Evolutionary conservation across 2,329 filamentous ascomycete genomes (phyloP).

Genomic region (Truncatella angustata): DNA sequence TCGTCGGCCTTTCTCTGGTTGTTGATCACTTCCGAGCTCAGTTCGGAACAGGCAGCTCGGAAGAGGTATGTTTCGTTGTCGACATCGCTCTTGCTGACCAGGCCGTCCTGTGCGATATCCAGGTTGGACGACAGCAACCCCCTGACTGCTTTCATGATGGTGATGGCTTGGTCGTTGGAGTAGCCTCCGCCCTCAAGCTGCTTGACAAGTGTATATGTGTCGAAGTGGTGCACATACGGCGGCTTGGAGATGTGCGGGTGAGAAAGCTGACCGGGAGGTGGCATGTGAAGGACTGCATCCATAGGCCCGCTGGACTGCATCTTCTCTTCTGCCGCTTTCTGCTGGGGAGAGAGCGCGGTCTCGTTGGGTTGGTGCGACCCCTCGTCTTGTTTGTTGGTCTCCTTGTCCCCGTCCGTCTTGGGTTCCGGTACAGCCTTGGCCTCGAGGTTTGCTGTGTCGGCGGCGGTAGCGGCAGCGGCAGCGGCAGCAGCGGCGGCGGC

Average conservation of each 20-base stretch:
- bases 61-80: constrained; percentile 97
- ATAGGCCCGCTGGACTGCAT: constrained; percentile 43
- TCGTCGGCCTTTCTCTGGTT: constrained; percentile 75
- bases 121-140: constrained; percentile 75
- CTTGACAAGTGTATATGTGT: constrained; percentile 86
- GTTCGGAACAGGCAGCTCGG: constrained; percentile 86
- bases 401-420: constrained; percentile 3
- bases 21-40: constrained; percentile 82
- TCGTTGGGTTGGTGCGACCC: no score
- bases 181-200: constrained; percentile 73
- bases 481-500: not conserved
- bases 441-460: not conserved
- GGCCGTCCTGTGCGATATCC: constrained; percentile 71
- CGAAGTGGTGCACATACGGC: constrained; percentile 92
- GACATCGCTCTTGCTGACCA: constrained; percentile 88
- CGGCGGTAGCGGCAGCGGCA: not conserved
- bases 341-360: constrained; percentile 25
- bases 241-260: constrained; percentile 67
- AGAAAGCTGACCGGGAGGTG: constrained; percentile 25
- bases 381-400: constrained; percentile 13
- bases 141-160: constrained; percentile 89
- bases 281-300: constrained; percentile 46
- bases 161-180: constrained; percentile 71
- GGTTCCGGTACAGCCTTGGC: constrained; percentile 8
- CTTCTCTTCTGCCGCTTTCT: constrained; percentile 35